Percentiles rank a stretch among this genome's conserved stretches.
Conservation (phyloP, 2,329 filamentous ascomycete genomes). For the Aspergillus udagawae region DNA sequence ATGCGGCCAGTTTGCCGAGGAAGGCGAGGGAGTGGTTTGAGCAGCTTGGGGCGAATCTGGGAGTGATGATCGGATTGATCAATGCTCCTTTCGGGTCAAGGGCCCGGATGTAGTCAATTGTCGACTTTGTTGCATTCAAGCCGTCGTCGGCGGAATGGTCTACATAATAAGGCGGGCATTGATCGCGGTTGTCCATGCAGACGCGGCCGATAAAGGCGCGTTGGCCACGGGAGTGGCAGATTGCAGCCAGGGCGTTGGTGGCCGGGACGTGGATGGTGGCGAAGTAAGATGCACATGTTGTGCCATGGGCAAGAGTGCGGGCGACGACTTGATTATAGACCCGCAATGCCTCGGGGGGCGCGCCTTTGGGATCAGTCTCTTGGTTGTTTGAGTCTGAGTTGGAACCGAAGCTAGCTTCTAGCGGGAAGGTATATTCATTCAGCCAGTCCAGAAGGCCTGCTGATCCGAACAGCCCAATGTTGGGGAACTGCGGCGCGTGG, state of each 20-base stretch:
- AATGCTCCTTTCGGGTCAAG: slow-evolving; percentile 46
- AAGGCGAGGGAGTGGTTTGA: slow-evolving; percentile 51
- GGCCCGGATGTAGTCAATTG: slow-evolving; percentile 61
- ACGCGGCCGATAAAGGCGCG: slow-evolving; percentile 86
- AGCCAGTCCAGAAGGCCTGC: slow-evolving; percentile 92
- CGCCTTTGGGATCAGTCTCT: too few species aligned
- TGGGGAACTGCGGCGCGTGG: slow-evolving; percentile 92
- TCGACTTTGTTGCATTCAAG: slow-evolving; percentile 53
- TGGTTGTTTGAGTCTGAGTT: background rate
- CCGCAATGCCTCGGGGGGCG: slow-evolving; percentile 17
- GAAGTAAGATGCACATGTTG: slow-evolving; percentile 92
- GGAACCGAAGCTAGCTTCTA: slow-evolving; percentile 69
- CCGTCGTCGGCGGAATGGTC: slow-evolving; percentile 65
- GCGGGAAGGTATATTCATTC: slow-evolving; percentile 88
- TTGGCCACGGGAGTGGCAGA: slow-evolving; percentile 77
- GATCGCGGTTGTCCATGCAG: slow-evolving; percentile 75
- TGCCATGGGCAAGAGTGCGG: slow-evolving; percentile 81
- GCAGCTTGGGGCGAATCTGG: slow-evolving; percentile 58
- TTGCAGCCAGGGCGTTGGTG: slow-evolving; percentile 84
- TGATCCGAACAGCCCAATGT: slow-evolving; percentile 88
- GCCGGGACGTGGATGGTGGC: slow-evolving; percentile 81
- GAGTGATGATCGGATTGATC: slow-evolving; percentile 75
- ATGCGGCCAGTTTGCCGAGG: slow-evolving; percentile 61
- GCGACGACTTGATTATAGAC: slow-evolving; percentile 77
- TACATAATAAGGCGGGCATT: slow-evolving; percentile 73